Conservation (phyloP, 2,329 filamentous ascomycete species). For the Dothistroma septosporum region DNA sequence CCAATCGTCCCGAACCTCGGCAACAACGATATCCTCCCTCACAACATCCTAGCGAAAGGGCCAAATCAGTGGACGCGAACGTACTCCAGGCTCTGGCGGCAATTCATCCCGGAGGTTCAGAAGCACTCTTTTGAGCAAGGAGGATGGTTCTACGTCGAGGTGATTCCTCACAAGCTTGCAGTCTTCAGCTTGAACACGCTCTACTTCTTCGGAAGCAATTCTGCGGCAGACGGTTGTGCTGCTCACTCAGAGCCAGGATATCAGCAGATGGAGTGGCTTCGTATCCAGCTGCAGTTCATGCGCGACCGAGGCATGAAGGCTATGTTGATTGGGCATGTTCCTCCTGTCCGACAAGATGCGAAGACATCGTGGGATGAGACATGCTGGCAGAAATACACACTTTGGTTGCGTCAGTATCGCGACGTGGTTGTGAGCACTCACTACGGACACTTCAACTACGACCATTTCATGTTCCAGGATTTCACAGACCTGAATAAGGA, state of each 20-base stretch:
- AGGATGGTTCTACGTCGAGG: conserved; percentile 92
- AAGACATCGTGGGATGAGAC: conserved; percentile 94
- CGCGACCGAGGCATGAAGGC: conserved; percentile 85
- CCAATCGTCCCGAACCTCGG: conserved; percentile 88
- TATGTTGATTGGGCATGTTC: conserved; percentile 90
- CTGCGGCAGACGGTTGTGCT: conserved; percentile 85
- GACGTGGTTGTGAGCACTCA: conserved; percentile 77
- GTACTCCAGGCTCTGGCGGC: conserved; percentile 74
- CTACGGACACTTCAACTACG: conserved; percentile 97
- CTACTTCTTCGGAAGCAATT: conserved; percentile 84
- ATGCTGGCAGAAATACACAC: conserved; percentile 95
- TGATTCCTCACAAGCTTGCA: conserved; percentile 77
- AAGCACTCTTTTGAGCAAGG: conserved; percentile 86
- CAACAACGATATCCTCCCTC: conserved; percentile 96
- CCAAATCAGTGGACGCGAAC: conserved; percentile 81
- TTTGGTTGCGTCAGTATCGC: conserved; percentile 86
- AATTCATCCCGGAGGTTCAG: conserved; percentile 89
- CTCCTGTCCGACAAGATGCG: conserved; percentile 76
- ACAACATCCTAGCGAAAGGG: conserved; percentile 84
- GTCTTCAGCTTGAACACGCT: conserved; percentile 95
- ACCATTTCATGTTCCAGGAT: conserved; percentile 93
- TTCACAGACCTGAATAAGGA: conserved; percentile 67
- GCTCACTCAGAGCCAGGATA: conserved; percentile 78
- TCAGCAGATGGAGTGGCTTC: conserved; percentile 93
- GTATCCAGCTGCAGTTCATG: conserved; percentile 79